phyloP scores from a whole-genome alignment of 2,329 filamentous ascomycete species.

The Dothideomycetes sp. region DNA sequence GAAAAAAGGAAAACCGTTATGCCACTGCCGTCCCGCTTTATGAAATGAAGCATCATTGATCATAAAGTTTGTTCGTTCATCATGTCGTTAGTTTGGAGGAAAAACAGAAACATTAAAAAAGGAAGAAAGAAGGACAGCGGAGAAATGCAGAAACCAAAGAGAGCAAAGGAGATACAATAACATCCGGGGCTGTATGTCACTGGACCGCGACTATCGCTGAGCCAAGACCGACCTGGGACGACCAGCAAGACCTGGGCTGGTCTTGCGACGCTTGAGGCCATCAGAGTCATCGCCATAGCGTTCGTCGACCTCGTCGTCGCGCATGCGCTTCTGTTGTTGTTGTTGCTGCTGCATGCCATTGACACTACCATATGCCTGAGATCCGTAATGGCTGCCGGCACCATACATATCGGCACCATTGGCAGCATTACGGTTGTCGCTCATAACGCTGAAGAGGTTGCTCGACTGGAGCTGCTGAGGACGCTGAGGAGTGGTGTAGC shows the following conservation, averaged over 20 bases:
- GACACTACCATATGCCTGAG: constrained; percentile 57
- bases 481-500: constrained; percentile 73
- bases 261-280: constrained; percentile 52
- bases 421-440: constrained; percentile 58
- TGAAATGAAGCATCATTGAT: constrained; percentile 14
- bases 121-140: constrained; percentile 4
- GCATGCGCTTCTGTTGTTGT: constrained; percentile 12
- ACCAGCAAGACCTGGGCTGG: constrained; percentile 11
- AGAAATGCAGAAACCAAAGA: constrained; percentile 3
- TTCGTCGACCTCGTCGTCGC: constrained; percentile 44
- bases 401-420: constrained; percentile 53
- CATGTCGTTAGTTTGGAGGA: constrained; percentile 13
- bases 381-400: constrained; percentile 44
- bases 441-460: constrained; percentile 84
- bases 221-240: constrained; percentile 7
- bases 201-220: constrained; percentile 11
- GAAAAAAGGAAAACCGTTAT: constrained; percentile 1
- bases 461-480: constrained; percentile 57
- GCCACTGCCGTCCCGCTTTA: constrained; percentile 9
- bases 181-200: too few species aligned
- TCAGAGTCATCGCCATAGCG: constrained; percentile 56
- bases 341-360: constrained; percentile 17
- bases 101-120: constrained; percentile 1
- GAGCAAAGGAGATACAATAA: neutral
- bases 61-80: constrained; percentile 15